Evolutionary conservation across 2,329 filamentous ascomycete species (phyloP).

Genomic region (Metarhizium robertsii): DNA sequence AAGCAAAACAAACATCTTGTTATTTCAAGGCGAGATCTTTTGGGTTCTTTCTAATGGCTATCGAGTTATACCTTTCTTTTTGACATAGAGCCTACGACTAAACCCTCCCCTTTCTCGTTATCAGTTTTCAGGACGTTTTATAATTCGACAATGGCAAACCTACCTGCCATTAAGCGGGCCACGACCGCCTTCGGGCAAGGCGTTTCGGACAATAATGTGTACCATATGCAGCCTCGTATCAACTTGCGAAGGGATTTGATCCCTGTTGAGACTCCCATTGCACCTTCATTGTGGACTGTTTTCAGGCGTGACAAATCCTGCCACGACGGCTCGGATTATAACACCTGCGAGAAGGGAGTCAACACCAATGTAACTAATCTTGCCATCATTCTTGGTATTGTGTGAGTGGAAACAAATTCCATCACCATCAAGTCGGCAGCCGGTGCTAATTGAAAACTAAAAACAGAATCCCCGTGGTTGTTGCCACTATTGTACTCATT

Average conservation of each 20-base stretch:
- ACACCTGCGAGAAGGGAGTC: constrained; percentile 52
- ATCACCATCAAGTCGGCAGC: not conserved
- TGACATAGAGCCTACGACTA: not conserved
- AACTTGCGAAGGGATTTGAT: constrained; percentile 13
- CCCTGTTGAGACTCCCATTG: not conserved
- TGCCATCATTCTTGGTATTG: constrained; percentile 58
- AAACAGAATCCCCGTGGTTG: constrained; percentile 63
- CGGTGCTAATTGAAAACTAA: constrained; percentile 1
- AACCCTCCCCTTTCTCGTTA: not conserved
- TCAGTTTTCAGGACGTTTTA: constrained; percentile 5
- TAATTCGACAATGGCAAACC: constrained; percentile 4
- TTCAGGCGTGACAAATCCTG: constrained; percentile 5
- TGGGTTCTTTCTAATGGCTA: constrained; percentile 13
- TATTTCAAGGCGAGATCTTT: not conserved
- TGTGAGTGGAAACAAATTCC: constrained; percentile 43
- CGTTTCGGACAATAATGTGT: constrained; percentile 9
- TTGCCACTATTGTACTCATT: constrained; percentile 57
- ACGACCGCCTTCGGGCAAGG: constrained; percentile 8
- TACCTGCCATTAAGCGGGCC: not conserved
- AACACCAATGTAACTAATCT: constrained; percentile 47
- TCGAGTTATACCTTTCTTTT: constrained; percentile 7
- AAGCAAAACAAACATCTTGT: not conserved
- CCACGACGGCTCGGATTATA: constrained; percentile 12
- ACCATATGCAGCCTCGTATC: constrained; percentile 18
- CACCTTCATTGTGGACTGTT: constrained; percentile 8